A percentile compares a stretch with the other conserved stretches of the same genome.
Evolutionary conservation across 23 red algal species (phyloP).

Genomic region (Cyanidiococcus yangmingshanensis): DNA sequence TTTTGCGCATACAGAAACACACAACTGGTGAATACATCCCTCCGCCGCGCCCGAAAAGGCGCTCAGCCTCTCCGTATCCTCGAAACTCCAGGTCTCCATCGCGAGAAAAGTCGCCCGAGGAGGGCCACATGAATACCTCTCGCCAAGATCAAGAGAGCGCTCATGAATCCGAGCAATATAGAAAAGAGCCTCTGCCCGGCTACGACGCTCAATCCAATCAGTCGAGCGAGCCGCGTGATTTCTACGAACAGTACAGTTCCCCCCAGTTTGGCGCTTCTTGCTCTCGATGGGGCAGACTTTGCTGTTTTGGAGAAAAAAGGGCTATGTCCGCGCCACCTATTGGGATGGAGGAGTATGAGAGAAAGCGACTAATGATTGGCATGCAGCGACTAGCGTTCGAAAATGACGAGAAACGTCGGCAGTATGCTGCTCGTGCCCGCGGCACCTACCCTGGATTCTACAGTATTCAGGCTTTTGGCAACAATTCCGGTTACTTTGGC

Average conservation of each 20-base stretch:
- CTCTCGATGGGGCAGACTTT: too few species aligned
- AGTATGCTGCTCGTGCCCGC: not conserved
- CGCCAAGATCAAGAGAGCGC: not conserved
- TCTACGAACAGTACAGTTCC: not conserved
- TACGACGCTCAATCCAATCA: not conserved
- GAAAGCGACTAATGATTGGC: not conserved
- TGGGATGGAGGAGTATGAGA: not conserved
- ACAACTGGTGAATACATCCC: constrained; percentile 96
- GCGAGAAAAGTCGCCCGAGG: not conserved
- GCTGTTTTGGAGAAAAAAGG: too few species aligned
- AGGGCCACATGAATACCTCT: not conserved
- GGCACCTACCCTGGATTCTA: not conserved
- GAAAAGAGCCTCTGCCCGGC: not conserved
- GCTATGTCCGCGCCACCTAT: constrained; percentile 4
- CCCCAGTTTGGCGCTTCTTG: not conserved
- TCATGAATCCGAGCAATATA: not conserved
- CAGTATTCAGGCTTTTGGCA: not conserved
- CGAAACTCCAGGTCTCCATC: constrained; percentile 22
- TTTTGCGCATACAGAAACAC: constrained; percentile 73
- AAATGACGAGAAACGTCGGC: not conserved
- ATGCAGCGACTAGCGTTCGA: not conserved
- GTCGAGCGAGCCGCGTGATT: not conserved
- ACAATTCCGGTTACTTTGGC: not conserved
- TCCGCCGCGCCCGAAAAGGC: constrained; percentile 65
- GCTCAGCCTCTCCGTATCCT: constrained; percentile 25